Evolutionary conservation across 2,329 filamentous ascomycete species (phyloP).

Genomic region (Emmonsiellopsis sp.): DNA sequence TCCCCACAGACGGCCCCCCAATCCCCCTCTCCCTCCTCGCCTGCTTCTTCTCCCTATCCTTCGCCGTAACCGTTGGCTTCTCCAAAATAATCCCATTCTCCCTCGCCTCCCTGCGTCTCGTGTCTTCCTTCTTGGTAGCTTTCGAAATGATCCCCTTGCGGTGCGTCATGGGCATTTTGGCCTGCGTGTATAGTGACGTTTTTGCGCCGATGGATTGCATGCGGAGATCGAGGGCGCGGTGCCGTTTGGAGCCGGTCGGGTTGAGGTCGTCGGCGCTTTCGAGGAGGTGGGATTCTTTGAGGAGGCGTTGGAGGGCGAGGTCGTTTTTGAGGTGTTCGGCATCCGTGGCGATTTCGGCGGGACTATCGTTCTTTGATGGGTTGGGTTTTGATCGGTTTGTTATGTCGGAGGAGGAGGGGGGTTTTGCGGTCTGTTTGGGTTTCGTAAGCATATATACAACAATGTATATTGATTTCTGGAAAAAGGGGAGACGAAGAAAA

Average conservation of each 20-base stretch:
- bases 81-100: conserved; percentile 91
- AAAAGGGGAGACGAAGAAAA: neutral
- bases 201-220: conserved; percentile 75
- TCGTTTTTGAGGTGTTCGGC: conserved; percentile 71
- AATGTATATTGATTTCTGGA: neutral
- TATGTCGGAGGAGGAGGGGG: conserved; percentile 29
- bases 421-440: conserved; percentile 33
- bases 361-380: conserved; percentile 46
- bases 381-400: conserved; percentile 15
- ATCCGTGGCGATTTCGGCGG: conserved; percentile 54
- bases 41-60: conserved; percentile 20
- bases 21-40: conserved; percentile 52
- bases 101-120: conserved; percentile 64
- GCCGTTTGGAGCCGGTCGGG: conserved; percentile 60
- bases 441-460: neutral
- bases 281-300: conserved; percentile 85
- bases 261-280: conserved; percentile 83
- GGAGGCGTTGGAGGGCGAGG: conserved; percentile 78
- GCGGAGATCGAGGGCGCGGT: conserved; percentile 75
- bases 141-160: conserved; percentile 75
- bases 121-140: conserved; percentile 54
- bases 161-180: conserved; percentile 81
- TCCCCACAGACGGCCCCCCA: conserved; percentile 70
- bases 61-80: conserved; percentile 28
- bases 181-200: conserved; percentile 61